These are phyloP conservation scores for Penicillium cataractarum DNA, from an alignment of 495 filamentous ascomycete species.

Conservation along the genomic window DNA sequence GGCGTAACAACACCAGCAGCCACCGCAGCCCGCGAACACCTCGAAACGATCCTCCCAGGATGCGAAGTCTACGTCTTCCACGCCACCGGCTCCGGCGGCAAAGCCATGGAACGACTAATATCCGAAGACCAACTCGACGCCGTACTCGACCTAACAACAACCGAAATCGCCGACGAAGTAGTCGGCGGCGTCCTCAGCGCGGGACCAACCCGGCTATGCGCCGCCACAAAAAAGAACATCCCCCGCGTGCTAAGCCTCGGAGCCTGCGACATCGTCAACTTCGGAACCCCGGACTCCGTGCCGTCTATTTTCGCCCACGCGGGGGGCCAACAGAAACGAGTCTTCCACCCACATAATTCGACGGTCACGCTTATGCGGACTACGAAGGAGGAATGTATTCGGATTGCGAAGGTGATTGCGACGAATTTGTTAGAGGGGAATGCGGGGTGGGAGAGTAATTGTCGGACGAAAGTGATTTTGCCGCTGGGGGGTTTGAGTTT, in stretches of 20 bases:
- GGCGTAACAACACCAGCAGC: constrained; percentile 71
- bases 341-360: constrained; percentile 66
- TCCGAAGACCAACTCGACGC: constrained; percentile 57
- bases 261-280: constrained; percentile 72
- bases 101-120: constrained; percentile 67
- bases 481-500: constrained; percentile 57
- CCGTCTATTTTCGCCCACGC: constrained; percentile 44
- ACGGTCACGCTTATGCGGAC: constrained; percentile 68
- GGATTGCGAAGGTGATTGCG: constrained; percentile 57
- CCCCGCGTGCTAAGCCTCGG: constrained; percentile 66
- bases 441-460: constrained; percentile 18
- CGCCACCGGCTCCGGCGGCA: constrained; percentile 67
- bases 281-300: constrained; percentile 58
- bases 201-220: constrained; percentile 54
- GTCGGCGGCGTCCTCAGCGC: constrained; percentile 65
- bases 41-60: constrained; percentile 38
- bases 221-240: constrained; percentile 55
- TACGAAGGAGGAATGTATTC: constrained; percentile 52
- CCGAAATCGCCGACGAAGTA: constrained; percentile 64
- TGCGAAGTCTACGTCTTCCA: constrained; percentile 70
- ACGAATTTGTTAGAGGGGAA: constrained; percentile 44
- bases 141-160: constrained; percentile 70
- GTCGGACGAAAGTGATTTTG: constrained; percentile 56
- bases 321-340: constrained; percentile 33
- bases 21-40: constrained; percentile 45